Evolutionary conservation across 805 yeast genomes (phyloP), one percentile per base, ranked within the genome.

Genomic region (Zygoascus tannicola): DNA sequence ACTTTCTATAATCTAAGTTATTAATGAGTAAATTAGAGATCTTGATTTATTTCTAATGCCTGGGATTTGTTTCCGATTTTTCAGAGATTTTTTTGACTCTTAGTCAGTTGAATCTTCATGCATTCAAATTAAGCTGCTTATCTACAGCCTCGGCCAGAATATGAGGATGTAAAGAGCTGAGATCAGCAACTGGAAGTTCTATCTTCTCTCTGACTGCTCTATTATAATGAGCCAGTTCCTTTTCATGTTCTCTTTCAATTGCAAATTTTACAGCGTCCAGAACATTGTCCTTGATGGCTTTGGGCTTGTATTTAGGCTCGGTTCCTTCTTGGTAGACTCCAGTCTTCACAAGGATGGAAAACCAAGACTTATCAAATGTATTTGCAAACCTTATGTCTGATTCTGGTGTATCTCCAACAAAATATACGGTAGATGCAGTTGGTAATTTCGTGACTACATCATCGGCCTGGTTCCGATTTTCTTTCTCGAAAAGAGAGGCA

Each of bases 351-450:
- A 84, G 69, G 47, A 85, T 84, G 22, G 94, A 83, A 64, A 73
- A 78, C 94, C 94, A 84, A 23, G 86, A 77, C 48, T 76, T 76
- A 59, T 84, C 92, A 63, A 83, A 90, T 16, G 87, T 79, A 66
- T 84, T 84, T 43, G 94, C 94, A 66, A 85, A 85, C 62, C 92
- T 70, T 50, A 84, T 84, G 62, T 84, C 94, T 4, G 88, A 80
- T 65, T 84, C 94, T 16, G 94, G 94, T 12, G 94, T 84, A 58
- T 84, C 94, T 55, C 94, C 94, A 41, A 84, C 92, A 65, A 84
- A 85, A 62, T 84, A 84, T 14, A 85, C 94, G 0, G 92, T 83
- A 4, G 85, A 79, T 2, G 92, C 86, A 3, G 88, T 88, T 4
- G 92, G 92, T 51, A 84, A 65, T 44, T 79, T 80, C 42, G 67